Evolutionary conservation across 108 stramenopile species (phyloP), one percentile per base, ranked within the genome.

Genomic region (Cyclotella atomus): DNA sequence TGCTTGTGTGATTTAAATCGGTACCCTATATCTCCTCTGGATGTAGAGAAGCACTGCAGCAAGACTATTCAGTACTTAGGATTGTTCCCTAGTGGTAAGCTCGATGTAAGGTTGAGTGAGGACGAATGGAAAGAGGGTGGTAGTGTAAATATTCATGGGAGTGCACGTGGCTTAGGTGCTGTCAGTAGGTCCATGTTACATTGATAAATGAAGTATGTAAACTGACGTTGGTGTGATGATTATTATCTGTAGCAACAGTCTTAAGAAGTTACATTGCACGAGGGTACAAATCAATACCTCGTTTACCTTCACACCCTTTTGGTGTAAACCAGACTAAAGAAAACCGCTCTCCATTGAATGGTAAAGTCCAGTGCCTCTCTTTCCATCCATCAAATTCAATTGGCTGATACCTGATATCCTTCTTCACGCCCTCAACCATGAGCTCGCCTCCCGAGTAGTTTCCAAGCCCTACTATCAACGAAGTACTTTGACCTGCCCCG

Each of bases 281-380:
- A n/a, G n/a, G 35, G 17, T 75, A 52, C 68, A 90, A 65, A 41
- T 93, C 92, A 27, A 93, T 93, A 12, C 92, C 92, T 38, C 82
- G 77, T 71, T 86, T 75, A 27, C 88, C 92, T 65, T 93, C 92
- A 68, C 92, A 93, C 17, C 93, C 93, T 71, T 91, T 93, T 15
- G 97, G 98, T 5, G 98, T 97, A 77, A 98, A 98, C 96, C 96
- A 98, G 9, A 98, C 98, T 25, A 98, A 76, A 66, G 83, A 85
- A 62, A 88, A 98, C 9, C 98, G 87, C 80, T 98, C 98, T 53
- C 98, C 98, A 35, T 54, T 25, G 56, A 98, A 98, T 5, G 96
- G 97, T 70, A 93, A 73, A 8, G 95, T 96, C 93, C 93, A 98
- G 81, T 98, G 98, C 61, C 96, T 68, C 71, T 97, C 82, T 30